Base-by-base conservation (phyloP, 2,329 filamentous ascomycete genomes). In the Nemania diffusa region DNA sequence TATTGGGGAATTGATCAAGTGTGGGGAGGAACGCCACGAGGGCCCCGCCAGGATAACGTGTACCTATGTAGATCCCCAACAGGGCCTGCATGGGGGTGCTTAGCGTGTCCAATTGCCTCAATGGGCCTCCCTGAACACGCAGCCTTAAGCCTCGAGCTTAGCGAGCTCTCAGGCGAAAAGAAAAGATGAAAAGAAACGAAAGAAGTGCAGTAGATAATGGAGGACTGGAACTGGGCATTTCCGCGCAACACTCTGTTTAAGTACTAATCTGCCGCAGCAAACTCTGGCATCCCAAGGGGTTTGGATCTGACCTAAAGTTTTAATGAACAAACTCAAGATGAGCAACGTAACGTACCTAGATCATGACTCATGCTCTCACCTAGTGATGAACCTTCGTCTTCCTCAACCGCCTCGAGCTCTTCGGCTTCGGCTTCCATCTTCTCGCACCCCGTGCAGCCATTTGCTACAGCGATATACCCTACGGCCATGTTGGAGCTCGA, bases 401-500 rank as follows among this genome's bases (percentile, higher is more conserved):
- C 34, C 17, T 44, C 58, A 0, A 37, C 22, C n/a, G n/a, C n/a
- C n/a, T n/a, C n/a, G n/a, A n/a, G n/a, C 57, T 65, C 46, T 13
- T 61, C 17, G 9, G 57, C 22, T 50, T 64, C 72, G 20, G 73
- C 71, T 8, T 73, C 67, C 32, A 75, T 75, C 62, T 73, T 73
- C 51, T 70, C 69, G 46, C 74, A 77, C 9, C 72, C 71, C 48
- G 50, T 51, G 62, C 75, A 77, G 51, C 65, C 64, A 37, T 57
- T 50, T 40, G 50, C 29, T 26, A 69, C 60, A 60, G 53, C 57
- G 26, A 48, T 60, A 34, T 67, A 51, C 29, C 57, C 64, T 37
- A 72, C 27, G 13, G 74, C 71, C 74, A 75, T 75, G n/a, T 26
- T 61, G 46, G 50, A 51, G 40, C 20, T 42, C 7, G 40, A 46